phyloP scores from a whole-genome alignment of 768 basidiomycete species.

The Pisolithus sp. region DNA sequence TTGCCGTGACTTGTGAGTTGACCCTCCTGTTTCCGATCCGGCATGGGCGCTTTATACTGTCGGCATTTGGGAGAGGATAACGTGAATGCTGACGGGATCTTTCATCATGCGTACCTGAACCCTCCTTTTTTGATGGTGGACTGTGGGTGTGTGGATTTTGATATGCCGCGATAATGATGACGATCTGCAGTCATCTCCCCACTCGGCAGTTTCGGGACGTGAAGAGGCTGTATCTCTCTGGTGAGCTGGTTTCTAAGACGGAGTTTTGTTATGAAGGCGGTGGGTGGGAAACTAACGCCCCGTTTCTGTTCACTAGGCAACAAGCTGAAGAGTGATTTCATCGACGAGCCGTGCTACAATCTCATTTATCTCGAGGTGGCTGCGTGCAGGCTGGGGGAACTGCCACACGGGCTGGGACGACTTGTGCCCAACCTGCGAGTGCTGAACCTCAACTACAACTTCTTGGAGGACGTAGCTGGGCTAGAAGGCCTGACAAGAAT shows the following conservation, averaged over 20 bases:
- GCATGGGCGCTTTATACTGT: background rate
- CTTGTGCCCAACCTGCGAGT: conserved; percentile 81
- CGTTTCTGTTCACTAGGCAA: conserved; percentile 51
- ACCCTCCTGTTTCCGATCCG: conserved; percentile 8
- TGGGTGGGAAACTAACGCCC: background rate
- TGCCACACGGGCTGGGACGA: conserved; percentile 62
- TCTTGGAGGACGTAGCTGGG: conserved; percentile 65
- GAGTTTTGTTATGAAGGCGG: conserved; percentile 14
- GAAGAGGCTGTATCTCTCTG: conserved; percentile 91
- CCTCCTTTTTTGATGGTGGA: background rate
- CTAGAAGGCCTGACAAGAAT: conserved; percentile 71
- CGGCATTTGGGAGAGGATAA: conserved; percentile 4
- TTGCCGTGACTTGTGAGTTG: conserved; percentile 65
- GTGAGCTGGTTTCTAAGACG: conserved; percentile 40
- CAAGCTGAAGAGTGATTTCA: conserved; percentile 52
- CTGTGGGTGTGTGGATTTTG: conserved; percentile 3
- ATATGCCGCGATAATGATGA: conserved; percentile 23
- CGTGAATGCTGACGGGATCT: conserved; percentile 31
- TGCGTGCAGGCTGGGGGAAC: conserved; percentile 68
- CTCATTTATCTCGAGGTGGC: conserved; percentile 90
- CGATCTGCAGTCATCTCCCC: conserved; percentile 35
- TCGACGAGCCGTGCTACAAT: conserved; percentile 77
- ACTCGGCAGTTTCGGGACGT: conserved; percentile 79
- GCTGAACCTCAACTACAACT: conserved; percentile 97
- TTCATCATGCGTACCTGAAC: conserved; percentile 32